Evolutionary conservation across 495 filamentous ascomycete species (phyloP), one percentile per base, ranked within the genome.

Genomic region (Lasiosphaeriaceae sp.): DNA sequence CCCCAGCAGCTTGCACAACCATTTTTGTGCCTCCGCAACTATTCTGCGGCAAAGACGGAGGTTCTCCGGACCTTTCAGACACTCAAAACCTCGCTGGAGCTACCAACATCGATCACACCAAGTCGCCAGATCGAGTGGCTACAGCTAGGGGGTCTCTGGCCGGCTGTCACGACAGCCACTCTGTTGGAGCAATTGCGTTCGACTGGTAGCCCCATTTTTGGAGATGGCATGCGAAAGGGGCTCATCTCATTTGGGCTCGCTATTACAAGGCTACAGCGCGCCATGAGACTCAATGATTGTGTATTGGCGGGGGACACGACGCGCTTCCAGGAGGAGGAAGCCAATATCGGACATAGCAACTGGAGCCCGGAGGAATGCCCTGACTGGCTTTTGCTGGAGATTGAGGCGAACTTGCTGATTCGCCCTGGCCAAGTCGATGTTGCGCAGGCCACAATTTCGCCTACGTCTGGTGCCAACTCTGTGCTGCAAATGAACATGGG

Each of bases 361-460:
- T 86, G 82, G 83, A 35, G 67, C 0, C 76, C 80, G 0, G 23
- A 64, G 0, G 46, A 78, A 11, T 39, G 50, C 5, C 70, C 78
- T 0, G 83, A 86, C 50, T 85, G 81, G 80, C 58, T 86, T 0
- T 68, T 86, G 11, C 64, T 86, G 1, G 83, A 86, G 55, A 77
- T 86, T 35, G 83, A 86, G 14, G 58, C 66, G 7, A 73, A 85
- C 54, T 59, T 85, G 1, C 62, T 83, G 2, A 79, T 86, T 39
- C 70, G 83, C 0, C 51, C 58, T 0, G 76, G 73, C 5, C 83
- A 86, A 54, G 70, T 80, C 0, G 71, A 78, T 44, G 81, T 86
- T 37, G 81, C 83, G 1, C 56, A 44, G 14, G 76, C 74, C 0
- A 86, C 74, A 14, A 82, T 81, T 17, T 63, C 66, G 0, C 83